phyloP scores from a whole-genome alignment of 257 asterid genomes.

The Gentiana straminea region DNA sequence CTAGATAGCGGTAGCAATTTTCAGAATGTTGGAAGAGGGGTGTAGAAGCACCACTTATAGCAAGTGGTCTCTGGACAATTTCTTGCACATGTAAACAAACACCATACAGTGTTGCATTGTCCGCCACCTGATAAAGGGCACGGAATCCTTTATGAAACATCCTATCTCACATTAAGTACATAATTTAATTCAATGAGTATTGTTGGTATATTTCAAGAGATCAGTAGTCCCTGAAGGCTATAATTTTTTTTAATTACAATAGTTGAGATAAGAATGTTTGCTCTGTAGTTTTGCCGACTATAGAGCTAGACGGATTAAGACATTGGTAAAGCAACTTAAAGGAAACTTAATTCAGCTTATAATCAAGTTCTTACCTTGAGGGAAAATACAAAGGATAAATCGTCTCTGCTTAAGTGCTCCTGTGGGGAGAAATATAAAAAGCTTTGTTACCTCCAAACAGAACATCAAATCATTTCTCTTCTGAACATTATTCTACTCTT shows the following conservation, averaged over 20 bases:
- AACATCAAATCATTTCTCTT: not conserved
- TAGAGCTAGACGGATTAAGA: too few species aligned
- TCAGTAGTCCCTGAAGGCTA: too few species aligned
- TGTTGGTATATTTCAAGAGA: too few species aligned
- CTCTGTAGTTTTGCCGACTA: too few species aligned
- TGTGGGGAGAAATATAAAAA: slow-evolving; percentile 22
- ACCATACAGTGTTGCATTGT: slow-evolving; percentile 87
- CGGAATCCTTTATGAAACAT: slow-evolving; percentile 14
- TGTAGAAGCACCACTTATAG: slow-evolving; percentile 39
- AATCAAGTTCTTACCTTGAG: slow-evolving; percentile 49
- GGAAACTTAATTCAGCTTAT: not conserved
- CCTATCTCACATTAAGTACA: not conserved
- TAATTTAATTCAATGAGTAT: not conserved
- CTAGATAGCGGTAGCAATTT: slow-evolving; percentile 59
- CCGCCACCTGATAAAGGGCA: slow-evolving; percentile 61
- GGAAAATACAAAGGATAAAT: slow-evolving; percentile 67
- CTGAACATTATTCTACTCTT: slow-evolving; percentile 1
- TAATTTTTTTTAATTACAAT: too few species aligned
- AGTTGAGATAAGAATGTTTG: too few species aligned
- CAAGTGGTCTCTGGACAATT: slow-evolving; percentile 77
- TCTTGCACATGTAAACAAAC: slow-evolving; percentile 84
- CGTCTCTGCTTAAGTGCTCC: slow-evolving; percentile 90
- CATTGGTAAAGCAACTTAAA: too few species aligned
- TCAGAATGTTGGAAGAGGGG: slow-evolving; percentile 38
- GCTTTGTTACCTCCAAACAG: not conserved